Base-by-base conservation (phyloP, 306 rosid species). In the Carpinus fangiana region DNA sequence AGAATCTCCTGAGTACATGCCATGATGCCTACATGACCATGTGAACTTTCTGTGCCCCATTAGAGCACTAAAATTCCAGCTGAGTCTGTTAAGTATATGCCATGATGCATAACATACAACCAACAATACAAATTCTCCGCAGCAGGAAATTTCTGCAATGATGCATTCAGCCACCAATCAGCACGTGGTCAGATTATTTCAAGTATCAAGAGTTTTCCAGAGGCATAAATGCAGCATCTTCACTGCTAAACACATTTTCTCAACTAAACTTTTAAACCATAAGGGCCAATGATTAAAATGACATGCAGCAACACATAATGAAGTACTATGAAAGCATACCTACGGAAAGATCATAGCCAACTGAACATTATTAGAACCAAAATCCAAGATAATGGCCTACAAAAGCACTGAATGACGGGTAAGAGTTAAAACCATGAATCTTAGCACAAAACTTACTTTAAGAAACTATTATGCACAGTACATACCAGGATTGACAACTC, bases 401-500 rank as follows among this genome's bases (percentile, higher is more conserved):
- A 78, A 75, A 66, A 75, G 38, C 71, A 72, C 43, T 59, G 73
- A 77, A 57, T 1, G 46, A 78, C 53, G 21, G 73, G 18, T 56
- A 26, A 68, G 70, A 68, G 68, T 56, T 54, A 67, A 43, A 59
- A 41, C 7, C 21, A 5, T 51, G 52, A 79, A 72, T 61, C 80
- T 80, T 26, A 48, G 56, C 10, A 59, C 8, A 76, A 67, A 82
- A 68, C 56, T 48, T 60, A 73, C 52, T 73, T 68, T 41, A 61
- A 76, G 83, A 46, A 80, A 46, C 45, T 72, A 78, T 28, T 67
- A 80, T 59, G 75, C 62, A 69, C 23, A 60, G n/a, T 76, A 82
- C 92, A 78, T 86, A 84, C 86, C 85, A 66, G 82, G 34, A 81
- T 66, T 68, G 55, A 73, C 59, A 73, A 80, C 75, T 53, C 56